Evolutionary conservation across 2,329 filamentous ascomycete species (phyloP), one percentile per base, ranked within the genome.

Genomic region (Sporothrix luriei): DNA sequence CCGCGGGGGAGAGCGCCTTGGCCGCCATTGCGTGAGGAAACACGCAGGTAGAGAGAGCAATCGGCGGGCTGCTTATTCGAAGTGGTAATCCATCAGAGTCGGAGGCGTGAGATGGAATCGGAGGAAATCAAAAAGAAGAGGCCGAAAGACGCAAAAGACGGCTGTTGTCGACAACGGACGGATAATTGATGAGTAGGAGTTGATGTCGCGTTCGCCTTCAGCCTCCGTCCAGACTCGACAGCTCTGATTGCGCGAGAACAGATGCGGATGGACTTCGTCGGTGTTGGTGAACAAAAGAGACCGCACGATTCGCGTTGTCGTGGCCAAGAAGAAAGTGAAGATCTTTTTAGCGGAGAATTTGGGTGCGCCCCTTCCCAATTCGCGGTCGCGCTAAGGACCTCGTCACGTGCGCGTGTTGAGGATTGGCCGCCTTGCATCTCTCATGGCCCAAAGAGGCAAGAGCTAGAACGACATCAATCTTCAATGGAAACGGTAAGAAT

Each of bases 1-100:
- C 85, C 75, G 84, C 83, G 73, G 86, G 78, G 21, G 81, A 81
- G 52, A 84, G 76, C 49, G 77, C 69, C 43, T 74, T 72, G n/a
- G 75, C 71, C 14, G 72, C 74, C 70, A 73, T 74, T 64, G 75
- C 75, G 74, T 75, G 74, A 68, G 24, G 11, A n/a, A 11, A 26
- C 49, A 33, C 21, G 43, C 19, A 40, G 40, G 7, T 10, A 19
- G 21, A 21, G n/a, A 21, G n/a, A 66, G 43, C n/a, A 52, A 59
- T 29, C 21, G 29, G 51, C 49, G 49, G 11, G 57, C 21, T 70
- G 57, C 57, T 59, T 62, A 66, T n/a, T 19, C 43, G n/a, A 33
- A 46, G 26, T 7, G 19, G 52, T 19, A 3, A 46, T 68, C 69
- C 69, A 71, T 71, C 14, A 62, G 69, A 14, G 11, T 43, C 33